These are phyloP conservation scores for Abelmoschus esculentus DNA, from an alignment of 345 rosid genomes.

Conservation along the genomic window DNA sequence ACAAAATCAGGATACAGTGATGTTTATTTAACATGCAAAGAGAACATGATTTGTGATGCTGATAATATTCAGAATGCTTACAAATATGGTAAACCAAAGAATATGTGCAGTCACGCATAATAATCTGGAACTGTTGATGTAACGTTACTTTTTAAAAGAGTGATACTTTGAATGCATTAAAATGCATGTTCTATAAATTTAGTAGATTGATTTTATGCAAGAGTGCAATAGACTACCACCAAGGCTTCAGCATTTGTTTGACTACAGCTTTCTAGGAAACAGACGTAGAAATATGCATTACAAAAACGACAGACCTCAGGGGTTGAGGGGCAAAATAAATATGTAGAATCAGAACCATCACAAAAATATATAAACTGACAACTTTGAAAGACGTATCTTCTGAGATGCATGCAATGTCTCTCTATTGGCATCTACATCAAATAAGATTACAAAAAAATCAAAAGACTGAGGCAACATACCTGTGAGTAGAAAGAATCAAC, in stretches of 20 bases:
- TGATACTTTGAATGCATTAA: background rate
- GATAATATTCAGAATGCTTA: background rate
- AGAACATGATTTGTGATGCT: background rate
- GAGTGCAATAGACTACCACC: background rate
- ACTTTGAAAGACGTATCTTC: background rate
- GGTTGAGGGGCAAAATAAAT: background rate
- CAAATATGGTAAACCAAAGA: background rate
- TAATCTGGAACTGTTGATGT: background rate
- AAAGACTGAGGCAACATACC: conserved; percentile 35
- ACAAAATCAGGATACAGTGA: conserved; percentile 7
- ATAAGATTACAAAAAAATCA: background rate
- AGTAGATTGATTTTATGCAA: background rate
- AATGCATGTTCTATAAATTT: background rate
- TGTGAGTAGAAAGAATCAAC: conserved; percentile 87
- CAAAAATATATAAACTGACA: background rate
- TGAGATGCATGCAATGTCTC: background rate
- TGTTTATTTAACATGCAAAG: conserved; percentile 7
- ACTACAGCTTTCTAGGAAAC: background rate
- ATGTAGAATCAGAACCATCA: background rate
- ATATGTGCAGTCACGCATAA: background rate
- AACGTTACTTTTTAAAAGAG: background rate
- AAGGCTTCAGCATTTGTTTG: background rate
- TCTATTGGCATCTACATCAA: background rate
- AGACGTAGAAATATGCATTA: background rate
- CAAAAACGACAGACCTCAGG: background rate